These are phyloP conservation scores for Trichosanthes truncata DNA, from an alignment of 306 rosid species.

Conservation along the genomic window DNA sequence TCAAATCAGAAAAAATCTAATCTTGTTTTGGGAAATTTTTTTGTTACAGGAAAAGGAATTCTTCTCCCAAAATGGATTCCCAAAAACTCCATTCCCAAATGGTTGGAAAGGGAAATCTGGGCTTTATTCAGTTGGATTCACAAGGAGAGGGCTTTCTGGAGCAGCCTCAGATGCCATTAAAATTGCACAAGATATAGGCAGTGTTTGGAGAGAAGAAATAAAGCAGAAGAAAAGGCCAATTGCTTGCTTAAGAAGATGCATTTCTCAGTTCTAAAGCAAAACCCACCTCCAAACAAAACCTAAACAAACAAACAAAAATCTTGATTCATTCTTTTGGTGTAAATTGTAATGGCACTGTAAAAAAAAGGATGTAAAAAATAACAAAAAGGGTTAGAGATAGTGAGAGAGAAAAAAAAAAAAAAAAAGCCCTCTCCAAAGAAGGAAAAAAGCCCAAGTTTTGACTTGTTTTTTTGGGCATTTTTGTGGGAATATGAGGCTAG, in stretches of 20 bases:
- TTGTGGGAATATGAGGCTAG: not conserved
- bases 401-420: not conserved
- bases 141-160: conserved; percentile 90
- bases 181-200: conserved; percentile 68
- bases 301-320: not conserved
- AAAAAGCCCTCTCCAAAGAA: not conserved
- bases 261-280: conserved; percentile 53
- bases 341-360: conserved; percentile 7
- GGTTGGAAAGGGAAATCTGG: conserved; percentile 91
- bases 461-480: conserved; percentile 11
- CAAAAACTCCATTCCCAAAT: conserved; percentile 62
- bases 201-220: conserved; percentile 63
- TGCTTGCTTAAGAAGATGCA: conserved; percentile 70
- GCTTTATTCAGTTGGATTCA: conserved; percentile 87
- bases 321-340: not conserved
- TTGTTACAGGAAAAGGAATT: conserved; percentile 65
- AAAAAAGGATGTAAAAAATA: not conserved
- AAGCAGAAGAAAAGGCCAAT: conserved; percentile 42
- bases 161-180: conserved; percentile 66
- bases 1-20: conserved; percentile 12
- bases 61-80: conserved; percentile 71
- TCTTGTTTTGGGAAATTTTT: conserved; percentile 11
- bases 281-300: not conserved
- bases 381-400: not conserved
- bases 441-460: conserved; percentile 11